Conservation (phyloP, 75 land plant genomes). For the Azolla pinnata region DNA sequence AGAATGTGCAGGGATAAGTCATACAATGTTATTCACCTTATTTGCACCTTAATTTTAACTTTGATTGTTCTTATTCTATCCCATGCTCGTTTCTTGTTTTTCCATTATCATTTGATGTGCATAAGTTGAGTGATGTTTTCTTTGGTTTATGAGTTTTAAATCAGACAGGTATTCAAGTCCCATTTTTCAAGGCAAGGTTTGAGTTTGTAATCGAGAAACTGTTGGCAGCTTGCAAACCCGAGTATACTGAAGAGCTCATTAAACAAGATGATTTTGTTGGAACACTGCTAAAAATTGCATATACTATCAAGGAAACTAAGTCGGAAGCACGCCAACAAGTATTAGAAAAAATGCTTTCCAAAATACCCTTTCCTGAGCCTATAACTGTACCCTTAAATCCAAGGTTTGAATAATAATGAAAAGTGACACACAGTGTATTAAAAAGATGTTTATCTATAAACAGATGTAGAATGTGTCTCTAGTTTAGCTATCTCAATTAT, state of each 20-base stretch:
- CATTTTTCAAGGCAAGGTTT: constrained; percentile 7
- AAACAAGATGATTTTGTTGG: constrained; percentile 12
- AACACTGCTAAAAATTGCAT: background rate
- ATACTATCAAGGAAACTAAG: background rate
- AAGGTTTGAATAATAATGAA: too few relatives aligned
- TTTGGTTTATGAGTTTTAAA: background rate
- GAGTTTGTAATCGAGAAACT: constrained; percentile 8
- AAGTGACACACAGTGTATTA: too few relatives aligned
- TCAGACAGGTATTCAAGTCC: constrained; percentile 11
- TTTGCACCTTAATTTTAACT: too few relatives aligned
- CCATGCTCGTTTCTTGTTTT: too few relatives aligned
- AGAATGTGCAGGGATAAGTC: too few relatives aligned
- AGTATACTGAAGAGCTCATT: background rate
- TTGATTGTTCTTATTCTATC: too few relatives aligned
- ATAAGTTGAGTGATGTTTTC: background rate
- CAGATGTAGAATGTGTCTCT: too few relatives aligned
- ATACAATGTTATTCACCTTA: too few relatives aligned
- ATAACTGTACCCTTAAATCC: constrained; percentile 10
- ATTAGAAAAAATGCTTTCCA: constrained; percentile 1
- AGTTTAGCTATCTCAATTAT: too few relatives aligned
- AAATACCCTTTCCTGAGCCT: constrained; percentile 6
- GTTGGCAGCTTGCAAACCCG: background rate
- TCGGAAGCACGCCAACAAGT: background rate
- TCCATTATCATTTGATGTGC: too few relatives aligned
- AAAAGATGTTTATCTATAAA: too few relatives aligned